Evolutionary conservation across 768 basidiomycete genomes (phyloP).

Genomic region (Tulasnella sp.): DNA sequence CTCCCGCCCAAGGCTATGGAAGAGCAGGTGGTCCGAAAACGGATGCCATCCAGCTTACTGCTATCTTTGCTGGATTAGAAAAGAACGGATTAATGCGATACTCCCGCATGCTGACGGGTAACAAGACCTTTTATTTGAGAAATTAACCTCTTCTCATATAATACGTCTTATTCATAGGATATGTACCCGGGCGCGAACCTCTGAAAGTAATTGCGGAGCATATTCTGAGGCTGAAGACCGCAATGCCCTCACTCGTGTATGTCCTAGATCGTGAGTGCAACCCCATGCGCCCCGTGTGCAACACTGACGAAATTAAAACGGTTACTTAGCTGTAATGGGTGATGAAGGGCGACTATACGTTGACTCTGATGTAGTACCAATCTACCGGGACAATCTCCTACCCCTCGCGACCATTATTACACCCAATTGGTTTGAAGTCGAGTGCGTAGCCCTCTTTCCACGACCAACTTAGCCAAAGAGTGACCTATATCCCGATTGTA

Average conservation of each 20-base stretch:
- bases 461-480: background rate
- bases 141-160: background rate
- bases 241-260: conserved; percentile 60
- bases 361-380: conserved; percentile 71
- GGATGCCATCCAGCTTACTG: conserved; percentile 60
- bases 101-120: conserved; percentile 70
- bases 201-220: conserved; percentile 55
- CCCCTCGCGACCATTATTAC: conserved; percentile 87
- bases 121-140: background rate
- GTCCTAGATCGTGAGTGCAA: conserved; percentile 74
- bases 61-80: conserved; percentile 65
- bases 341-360: conserved; percentile 87
- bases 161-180: conserved; percentile 41
- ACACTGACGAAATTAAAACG: background rate
- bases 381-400: conserved; percentile 66
- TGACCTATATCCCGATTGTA: conserved; percentile 25
- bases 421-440: conserved; percentile 97
- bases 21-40: conserved; percentile 71
- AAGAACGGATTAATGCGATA: conserved; percentile 64
- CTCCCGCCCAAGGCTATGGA: conserved; percentile 57
- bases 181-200: conserved; percentile 76
- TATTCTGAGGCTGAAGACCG: conserved; percentile 47
- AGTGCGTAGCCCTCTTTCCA: conserved; percentile 41
- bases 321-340: conserved; percentile 76
- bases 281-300: background rate